Percentiles rank a stretch among this genome's conserved stretches.
Evolutionary conservation across 495 filamentous ascomycete genomes (phyloP).

Genomic region (Aspergillus diversus): DNA sequence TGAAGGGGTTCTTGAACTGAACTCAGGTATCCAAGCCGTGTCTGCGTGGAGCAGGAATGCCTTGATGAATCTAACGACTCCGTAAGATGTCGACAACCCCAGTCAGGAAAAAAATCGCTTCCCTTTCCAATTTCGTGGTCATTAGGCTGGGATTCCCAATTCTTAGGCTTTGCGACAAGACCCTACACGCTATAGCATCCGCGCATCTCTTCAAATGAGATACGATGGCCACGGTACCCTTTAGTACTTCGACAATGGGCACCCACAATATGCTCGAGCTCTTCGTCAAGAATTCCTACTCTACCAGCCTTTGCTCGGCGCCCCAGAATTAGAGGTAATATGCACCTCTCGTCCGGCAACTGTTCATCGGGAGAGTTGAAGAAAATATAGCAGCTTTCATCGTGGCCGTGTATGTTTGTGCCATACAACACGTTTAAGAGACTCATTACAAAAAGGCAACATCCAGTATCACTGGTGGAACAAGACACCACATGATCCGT

Average conservation of each 20-base stretch:
- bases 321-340: not conserved
- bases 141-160: no score
- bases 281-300: not conserved
- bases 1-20: not conserved
- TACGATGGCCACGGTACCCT: not conserved
- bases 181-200: not conserved
- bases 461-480: not conserved
- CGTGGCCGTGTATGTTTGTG: not conserved
- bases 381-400: not conserved
- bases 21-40: not conserved
- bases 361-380: not conserved
- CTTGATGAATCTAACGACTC: no score
- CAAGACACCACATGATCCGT: no score
- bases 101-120: not conserved
- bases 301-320: not conserved
- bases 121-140: not conserved
- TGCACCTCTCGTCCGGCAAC: not conserved
- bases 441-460: not conserved
- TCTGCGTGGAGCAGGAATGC: no score
- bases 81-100: no score
- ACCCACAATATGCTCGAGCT: not conserved
- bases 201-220: not conserved
- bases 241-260: not conserved
- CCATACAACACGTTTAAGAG: not conserved
- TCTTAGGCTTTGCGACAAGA: no score